phyloP scores from a whole-genome alignment of 2,329 filamentous ascomycete species.

The Ascosphaera acerosa region DNA sequence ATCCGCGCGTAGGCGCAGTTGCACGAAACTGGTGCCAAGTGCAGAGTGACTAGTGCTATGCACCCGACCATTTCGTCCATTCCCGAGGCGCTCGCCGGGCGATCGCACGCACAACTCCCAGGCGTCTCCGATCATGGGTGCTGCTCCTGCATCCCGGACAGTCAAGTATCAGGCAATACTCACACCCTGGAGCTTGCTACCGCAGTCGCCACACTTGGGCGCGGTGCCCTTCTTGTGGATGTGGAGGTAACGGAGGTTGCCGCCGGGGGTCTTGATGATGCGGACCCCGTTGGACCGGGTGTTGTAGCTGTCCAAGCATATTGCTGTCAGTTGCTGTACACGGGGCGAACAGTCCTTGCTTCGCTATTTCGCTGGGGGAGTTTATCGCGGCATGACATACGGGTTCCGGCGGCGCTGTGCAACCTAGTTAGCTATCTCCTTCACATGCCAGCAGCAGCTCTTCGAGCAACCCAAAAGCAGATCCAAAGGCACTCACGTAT shows the following conservation, averaged over 20 bases:
- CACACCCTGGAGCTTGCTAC: slow-evolving; percentile 92
- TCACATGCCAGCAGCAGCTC: slow-evolving; percentile 1
- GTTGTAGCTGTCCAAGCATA: slow-evolving; percentile 49
- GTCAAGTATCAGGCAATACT: slow-evolving; percentile 37
- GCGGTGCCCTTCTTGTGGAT: slow-evolving; percentile 98
- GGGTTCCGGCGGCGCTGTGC: slow-evolving; percentile 51
- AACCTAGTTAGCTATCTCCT: not conserved
- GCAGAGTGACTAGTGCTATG: no score
- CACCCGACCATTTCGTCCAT: no score
- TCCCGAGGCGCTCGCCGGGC: no score
- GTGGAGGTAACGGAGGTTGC: slow-evolving; percentile 86
- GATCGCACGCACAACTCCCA: no score
- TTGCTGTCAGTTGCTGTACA: slow-evolving; percentile 3
- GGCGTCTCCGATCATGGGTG: no score
- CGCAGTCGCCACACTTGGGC: slow-evolving; percentile 98
- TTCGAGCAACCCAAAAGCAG: slow-evolving; percentile 1
- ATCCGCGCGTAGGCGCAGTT: no score
- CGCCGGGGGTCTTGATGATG: slow-evolving; percentile 87
- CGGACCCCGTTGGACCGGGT: slow-evolving; percentile 93
- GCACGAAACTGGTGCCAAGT: no score
- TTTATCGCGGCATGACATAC: slow-evolving; percentile 39
- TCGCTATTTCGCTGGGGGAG: not conserved
- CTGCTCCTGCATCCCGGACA: no score
- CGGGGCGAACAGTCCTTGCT: slow-evolving; percentile 8
- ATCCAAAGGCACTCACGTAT: slow-evolving; percentile 23